Conservation (phyloP, 805 yeast species). For the Candida qinlingensis region DNA sequence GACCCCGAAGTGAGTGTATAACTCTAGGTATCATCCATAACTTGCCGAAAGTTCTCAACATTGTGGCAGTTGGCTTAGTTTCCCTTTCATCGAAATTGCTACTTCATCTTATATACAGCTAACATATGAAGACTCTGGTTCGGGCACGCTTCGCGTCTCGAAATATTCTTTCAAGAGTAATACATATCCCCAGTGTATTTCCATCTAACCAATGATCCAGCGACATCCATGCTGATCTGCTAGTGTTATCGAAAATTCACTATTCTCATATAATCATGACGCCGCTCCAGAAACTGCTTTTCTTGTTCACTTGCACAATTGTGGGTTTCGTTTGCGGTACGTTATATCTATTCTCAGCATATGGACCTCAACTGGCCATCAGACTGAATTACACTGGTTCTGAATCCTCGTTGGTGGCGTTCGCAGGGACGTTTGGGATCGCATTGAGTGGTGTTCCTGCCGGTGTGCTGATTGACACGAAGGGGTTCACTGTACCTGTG, state of each 20-base stretch:
- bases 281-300: conserved; percentile 1
- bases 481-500: conserved; percentile 53
- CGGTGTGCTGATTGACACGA: conserved; percentile 57
- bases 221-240: not conserved
- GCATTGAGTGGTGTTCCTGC: conserved; percentile 64
- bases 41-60: too few species aligned
- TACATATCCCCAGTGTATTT: too few species aligned
- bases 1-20: not conserved
- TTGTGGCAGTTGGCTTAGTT: too few species aligned
- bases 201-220: not conserved
- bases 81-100: too few species aligned
- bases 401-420: conserved; percentile 58
- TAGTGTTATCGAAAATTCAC: not conserved
- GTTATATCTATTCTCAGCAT: conserved; percentile 67
- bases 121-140: too few species aligned
- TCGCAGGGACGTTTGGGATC: conserved; percentile 61
- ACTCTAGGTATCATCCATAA: not conserved
- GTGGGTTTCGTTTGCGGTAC: conserved; percentile 66
- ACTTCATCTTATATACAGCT: too few species aligned
- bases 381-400: conserved; percentile 55
- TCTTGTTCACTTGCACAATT: conserved; percentile 18
- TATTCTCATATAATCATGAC: not conserved
- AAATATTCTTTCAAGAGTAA: too few species aligned
- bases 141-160: too few species aligned
- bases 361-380: conserved; percentile 69